Percentiles rank a stretch among this genome's conserved stretches.
Conservation (phyloP, 164 flowering plant species). For the Berberis vulgaris region DNA sequence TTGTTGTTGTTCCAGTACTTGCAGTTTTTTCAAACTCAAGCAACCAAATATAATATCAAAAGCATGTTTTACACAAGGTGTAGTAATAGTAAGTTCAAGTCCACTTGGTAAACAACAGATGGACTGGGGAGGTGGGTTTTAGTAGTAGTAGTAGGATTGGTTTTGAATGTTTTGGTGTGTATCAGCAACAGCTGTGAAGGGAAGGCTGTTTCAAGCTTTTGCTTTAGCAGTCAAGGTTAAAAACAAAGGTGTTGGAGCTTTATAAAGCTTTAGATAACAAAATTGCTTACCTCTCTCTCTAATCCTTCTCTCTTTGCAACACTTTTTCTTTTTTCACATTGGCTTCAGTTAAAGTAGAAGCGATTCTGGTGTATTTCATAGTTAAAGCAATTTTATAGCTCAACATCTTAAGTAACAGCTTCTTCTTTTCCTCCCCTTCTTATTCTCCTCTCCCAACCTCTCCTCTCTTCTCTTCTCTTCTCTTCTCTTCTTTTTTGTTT, state of each 20-base stretch:
- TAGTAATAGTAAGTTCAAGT: too few relatives aligned
- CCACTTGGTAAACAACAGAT: too few relatives aligned
- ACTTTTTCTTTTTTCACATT: constrained; percentile 50
- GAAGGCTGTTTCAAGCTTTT: constrained; percentile 30
- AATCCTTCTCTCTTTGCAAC: constrained; percentile 3
- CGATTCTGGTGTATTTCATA: constrained; percentile 42
- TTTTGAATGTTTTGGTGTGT: constrained; percentile 12
- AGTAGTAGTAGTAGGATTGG: background rate
- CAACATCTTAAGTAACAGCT: constrained; percentile 25
- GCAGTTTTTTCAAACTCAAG: too few relatives aligned
- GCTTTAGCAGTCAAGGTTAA: constrained; percentile 26
- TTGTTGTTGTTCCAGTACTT: too few relatives aligned
- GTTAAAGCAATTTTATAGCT: constrained; percentile 54
- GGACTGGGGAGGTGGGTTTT: too few relatives aligned
- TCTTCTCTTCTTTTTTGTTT: constrained; percentile 4
- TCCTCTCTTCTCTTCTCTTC: background rate
- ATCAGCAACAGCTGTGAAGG: constrained; percentile 22
- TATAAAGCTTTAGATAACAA: constrained; percentile 12
- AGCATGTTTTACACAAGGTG: too few relatives aligned
- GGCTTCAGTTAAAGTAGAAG: constrained; percentile 69
- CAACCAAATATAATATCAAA: too few relatives aligned
- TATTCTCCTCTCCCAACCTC: constrained; percentile 5
- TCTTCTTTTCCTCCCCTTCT: constrained; percentile 29
- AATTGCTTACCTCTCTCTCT: constrained; percentile 2
- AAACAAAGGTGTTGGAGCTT: constrained; percentile 18